phyloP scores from a whole-genome alignment of 305 asterid genomes.

The Withania somnifera region DNA sequence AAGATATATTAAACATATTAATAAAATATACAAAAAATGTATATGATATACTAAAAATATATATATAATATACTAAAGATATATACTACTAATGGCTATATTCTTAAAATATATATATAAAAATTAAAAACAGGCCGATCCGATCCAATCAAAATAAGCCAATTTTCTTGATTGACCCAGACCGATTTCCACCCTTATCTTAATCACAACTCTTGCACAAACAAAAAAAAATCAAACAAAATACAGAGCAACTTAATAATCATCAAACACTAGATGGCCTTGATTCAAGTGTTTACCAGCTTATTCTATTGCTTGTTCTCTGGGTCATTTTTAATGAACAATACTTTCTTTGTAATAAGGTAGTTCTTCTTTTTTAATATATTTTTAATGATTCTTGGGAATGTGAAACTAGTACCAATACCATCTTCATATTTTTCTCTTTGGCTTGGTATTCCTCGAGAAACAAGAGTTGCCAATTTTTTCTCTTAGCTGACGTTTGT shows the following conservation, averaged over 20 bases:
- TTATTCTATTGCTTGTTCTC: constrained; percentile 2
- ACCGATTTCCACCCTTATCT: too few relatives aligned
- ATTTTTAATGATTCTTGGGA: background rate
- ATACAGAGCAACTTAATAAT: background rate
- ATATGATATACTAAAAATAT: too few relatives aligned
- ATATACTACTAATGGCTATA: too few relatives aligned
- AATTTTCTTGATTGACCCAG: too few relatives aligned
- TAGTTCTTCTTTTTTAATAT: background rate
- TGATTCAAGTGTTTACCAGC: constrained; percentile 16
- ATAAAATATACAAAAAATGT: too few relatives aligned
- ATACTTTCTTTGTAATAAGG: background rate
- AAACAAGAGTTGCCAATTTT: background rate
- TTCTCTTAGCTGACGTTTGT: background rate
- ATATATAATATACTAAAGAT: too few relatives aligned
- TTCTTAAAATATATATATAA: too few relatives aligned
- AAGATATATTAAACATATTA: too few relatives aligned
- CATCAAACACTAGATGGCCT: constrained; percentile 13
- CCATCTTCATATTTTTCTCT: background rate
- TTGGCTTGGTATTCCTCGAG: background rate
- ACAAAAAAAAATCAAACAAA: background rate
- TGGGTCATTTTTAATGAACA: background rate
- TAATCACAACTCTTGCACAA: background rate
- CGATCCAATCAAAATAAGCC: too few relatives aligned
- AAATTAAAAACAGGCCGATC: too few relatives aligned
- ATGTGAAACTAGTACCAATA: background rate